Evolutionary conservation across 768 basidiomycete genomes (phyloP), one percentile per base, ranked within the genome.

Genomic region (Dentipellis fragilis): DNA sequence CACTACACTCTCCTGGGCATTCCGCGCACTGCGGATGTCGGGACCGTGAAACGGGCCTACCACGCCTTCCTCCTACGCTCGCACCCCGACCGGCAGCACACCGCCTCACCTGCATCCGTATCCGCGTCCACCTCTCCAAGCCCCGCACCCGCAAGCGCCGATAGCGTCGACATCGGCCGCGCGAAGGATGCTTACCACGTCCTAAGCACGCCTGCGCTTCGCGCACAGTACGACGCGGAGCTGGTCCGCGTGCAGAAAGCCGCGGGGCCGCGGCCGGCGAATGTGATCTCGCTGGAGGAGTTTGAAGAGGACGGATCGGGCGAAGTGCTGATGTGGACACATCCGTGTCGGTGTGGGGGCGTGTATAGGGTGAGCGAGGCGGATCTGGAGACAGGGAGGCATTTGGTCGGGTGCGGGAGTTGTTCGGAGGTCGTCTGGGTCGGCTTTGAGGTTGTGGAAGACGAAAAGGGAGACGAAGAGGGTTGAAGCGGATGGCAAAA

Each of bases 371-470:
- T 92, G 54, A 73, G 72, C 0, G 75, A 76, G 53, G 67, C 62
- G 1, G 76, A 84, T 51, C 77, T 92, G 74, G 88, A 91, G 57
- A 69, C 68, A 1, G 90, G 80, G n/a, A 72, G 73, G 50, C 89
- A 92, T 66, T 74, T 92, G 6, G 71, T 89, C 10, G 81, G 77
- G 1, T 93, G 90, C 60, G 78, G 70, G 54, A 79, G 80, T 53
- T 92, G 89, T 65, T 93, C 90, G 14, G 90, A 92, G 67, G 81
- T 80, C 9, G 72, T 92, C 1, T 92, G 89, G 87, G 86, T 83
- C n/a, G 89, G 90, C 1, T 92, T 89, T 63, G 85, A 92, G 68
- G 63, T 77, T 11, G 71, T 66, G 17, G 72, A 74, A 42, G 68
- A 62, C 21, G 55, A 49, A 37, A 46, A 19, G 39, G 34, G 10